A percentile compares a stretch with the other conserved stretches of the same genome.
phyloP scores from a whole-genome alignment of 257 asterid genomes.

The Solanum pimpinellifolium region DNA sequence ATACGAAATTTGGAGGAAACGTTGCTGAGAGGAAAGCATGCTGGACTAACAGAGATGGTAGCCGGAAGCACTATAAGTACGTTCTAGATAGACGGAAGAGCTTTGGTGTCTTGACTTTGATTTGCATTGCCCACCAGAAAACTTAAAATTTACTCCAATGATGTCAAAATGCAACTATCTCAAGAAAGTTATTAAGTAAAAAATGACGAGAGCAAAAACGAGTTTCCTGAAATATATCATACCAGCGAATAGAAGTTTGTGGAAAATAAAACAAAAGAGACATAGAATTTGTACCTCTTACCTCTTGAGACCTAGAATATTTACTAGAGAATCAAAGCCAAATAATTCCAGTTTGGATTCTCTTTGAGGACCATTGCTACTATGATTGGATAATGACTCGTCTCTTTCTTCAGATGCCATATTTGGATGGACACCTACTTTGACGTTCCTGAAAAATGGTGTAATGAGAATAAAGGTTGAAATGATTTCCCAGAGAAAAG shows the following conservation, averaged over 20 bases:
- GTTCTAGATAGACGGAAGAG: background rate
- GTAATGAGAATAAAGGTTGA: background rate
- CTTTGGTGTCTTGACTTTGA: background rate
- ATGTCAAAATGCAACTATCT: background rate
- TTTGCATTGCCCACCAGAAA: background rate
- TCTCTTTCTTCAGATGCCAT: conserved; percentile 43
- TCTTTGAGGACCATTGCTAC: conserved; percentile 42
- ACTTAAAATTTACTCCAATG: background rate
- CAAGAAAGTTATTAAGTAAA: background rate
- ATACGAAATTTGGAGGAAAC: background rate
- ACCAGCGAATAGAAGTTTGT: background rate
- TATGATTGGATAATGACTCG: conserved; percentile 37
- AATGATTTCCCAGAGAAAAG: background rate
- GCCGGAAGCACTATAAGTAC: background rate
- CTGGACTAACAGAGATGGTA: background rate
- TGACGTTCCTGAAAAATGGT: conserved; percentile 42
- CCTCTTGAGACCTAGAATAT: conserved; percentile 96
- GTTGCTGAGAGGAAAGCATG: background rate
- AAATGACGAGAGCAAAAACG: background rate
- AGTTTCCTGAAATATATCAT: background rate
- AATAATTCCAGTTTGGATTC: conserved; percentile 92
- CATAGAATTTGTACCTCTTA: conserved; percentile 15
- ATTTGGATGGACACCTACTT: conserved; percentile 22
- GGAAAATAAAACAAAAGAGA: background rate
- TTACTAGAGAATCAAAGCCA: conserved; percentile 96